phyloP scores from a whole-genome alignment of 1,284 basidiomycete species.

The Calocybe gambosa region DNA sequence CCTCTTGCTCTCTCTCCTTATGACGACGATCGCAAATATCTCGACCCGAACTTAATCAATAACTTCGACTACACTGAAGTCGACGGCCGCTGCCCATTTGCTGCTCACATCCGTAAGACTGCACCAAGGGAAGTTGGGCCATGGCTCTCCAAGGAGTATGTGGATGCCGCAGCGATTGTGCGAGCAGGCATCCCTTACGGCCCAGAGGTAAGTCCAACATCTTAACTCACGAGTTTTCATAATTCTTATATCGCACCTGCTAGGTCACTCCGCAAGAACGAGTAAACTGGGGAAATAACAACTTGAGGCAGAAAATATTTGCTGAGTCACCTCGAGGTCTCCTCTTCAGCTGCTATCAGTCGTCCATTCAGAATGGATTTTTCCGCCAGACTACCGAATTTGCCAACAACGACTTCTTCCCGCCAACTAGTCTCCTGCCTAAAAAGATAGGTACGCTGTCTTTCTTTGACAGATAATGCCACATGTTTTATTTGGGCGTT shows the following conservation, averaged over 20 bases:
- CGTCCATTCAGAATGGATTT: slow-evolving; percentile 24
- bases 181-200: slow-evolving; percentile 26
- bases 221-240: not conserved
- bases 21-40: slow-evolving; percentile 12
- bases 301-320: not conserved
- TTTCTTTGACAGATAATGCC: too few relatives aligned
- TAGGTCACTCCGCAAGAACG: too few relatives aligned
- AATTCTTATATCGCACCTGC: not conserved
- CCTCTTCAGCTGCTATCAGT: slow-evolving; percentile 25
- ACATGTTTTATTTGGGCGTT: not conserved
- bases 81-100: slow-evolving; percentile 23
- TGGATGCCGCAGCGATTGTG: slow-evolving; percentile 18
- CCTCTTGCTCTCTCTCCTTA: slow-evolving; percentile 19
- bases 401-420: slow-evolving; percentile 22
- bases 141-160: slow-evolving; percentile 15
- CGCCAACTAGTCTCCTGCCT: slow-evolving; percentile 14
- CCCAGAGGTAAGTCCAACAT: slow-evolving; percentile 19
- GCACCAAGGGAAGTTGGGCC: slow-evolving; percentile 22
- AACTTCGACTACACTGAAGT: slow-evolving; percentile 21
- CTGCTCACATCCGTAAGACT: slow-evolving; percentile 25
- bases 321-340: slow-evolving; percentile 17
- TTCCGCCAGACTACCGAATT: slow-evolving; percentile 16
- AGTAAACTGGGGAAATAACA: too few relatives aligned
- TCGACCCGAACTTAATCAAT: slow-evolving; percentile 10
- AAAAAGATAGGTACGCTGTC: slow-evolving; percentile 16